Evolutionary conservation across 176 grass and related monocot genomes (phyloP).

Genomic region (Musa troglodytarum): DNA sequence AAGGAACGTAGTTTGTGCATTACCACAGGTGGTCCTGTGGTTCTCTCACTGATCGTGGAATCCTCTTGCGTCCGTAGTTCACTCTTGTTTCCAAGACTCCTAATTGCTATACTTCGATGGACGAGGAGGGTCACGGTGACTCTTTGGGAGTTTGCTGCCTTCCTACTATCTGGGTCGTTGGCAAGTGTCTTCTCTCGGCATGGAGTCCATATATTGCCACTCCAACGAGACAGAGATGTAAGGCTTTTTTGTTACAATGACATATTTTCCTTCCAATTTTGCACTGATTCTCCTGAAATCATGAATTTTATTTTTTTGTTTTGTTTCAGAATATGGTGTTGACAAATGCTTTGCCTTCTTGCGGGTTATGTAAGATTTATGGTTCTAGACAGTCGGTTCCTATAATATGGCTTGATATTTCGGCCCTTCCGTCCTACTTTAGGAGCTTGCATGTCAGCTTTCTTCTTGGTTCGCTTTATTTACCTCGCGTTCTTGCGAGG

Average conservation of each 20-base stretch:
- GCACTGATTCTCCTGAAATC: not conserved
- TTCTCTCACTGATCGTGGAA: conserved; percentile 47
- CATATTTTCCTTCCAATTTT: not conserved
- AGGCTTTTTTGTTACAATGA: conserved; percentile 7
- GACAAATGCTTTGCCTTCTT: conserved; percentile 22
- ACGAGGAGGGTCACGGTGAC: conserved; percentile 24
- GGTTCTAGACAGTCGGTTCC: conserved; percentile 29
- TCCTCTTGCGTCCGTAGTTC: conserved; percentile 29
- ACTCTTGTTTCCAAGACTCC: conserved; percentile 30
- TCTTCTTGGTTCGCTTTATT: conserved; percentile 41
- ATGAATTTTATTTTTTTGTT: not conserved
- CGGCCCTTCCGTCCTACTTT: conserved; percentile 60
- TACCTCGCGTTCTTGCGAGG: conserved; percentile 32
- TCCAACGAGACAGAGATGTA: conserved; percentile 31
- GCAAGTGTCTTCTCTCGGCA: conserved; percentile 23
- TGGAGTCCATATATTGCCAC: conserved; percentile 60
- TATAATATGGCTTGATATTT: conserved; percentile 52
- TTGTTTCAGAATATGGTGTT: conserved; percentile 38
- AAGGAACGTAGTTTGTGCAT: conserved; percentile 31
- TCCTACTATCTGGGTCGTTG: conserved; percentile 26
- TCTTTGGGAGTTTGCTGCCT: conserved; percentile 38
- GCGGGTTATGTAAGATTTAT: conserved; percentile 54
- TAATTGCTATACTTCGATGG: conserved; percentile 41
- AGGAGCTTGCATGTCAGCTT: conserved; percentile 46
- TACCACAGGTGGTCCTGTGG: conserved; percentile 14